phyloP scores from a whole-genome alignment of 139 green algal genomes.

The Zygnema cylindricum region DNA sequence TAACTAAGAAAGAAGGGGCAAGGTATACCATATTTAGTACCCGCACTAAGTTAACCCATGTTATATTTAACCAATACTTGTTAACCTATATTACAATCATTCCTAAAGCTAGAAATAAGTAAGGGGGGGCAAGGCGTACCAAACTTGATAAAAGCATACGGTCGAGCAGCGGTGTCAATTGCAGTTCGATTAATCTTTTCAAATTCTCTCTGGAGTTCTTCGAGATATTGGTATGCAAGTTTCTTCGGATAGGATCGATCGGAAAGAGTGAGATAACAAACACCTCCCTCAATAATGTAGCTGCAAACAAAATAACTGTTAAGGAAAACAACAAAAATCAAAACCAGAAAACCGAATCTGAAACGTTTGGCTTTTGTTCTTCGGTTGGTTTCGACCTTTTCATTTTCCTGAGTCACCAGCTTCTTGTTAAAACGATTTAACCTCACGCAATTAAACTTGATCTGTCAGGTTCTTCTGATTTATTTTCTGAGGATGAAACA shows the following conservation, averaged over 20 bases:
- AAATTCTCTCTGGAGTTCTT: conserved; percentile 96
- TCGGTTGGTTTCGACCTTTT: too few species aligned
- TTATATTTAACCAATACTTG: too few species aligned
- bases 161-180: conserved; percentile 86
- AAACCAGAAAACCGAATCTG: background rate
- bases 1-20: too few species aligned
- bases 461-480: too few species aligned
- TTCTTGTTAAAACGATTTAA: too few species aligned
- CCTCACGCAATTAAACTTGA: too few species aligned
- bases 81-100: too few species aligned
- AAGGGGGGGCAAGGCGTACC: conserved; percentile 71
- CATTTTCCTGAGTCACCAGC: too few species aligned
- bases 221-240: conserved; percentile 97
- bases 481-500: too few species aligned
- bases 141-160: conserved; percentile 99
- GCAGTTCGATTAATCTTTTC: conserved; percentile 79
- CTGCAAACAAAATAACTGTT: conserved; percentile 25
- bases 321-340: conserved; percentile 8
- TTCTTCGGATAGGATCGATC: conserved; percentile 95
- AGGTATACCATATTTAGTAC: too few species aligned
- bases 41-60: too few species aligned
- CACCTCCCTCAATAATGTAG: conserved; percentile 86
- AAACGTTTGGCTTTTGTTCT: conserved; percentile 7
- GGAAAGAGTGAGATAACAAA: conserved; percentile 90
- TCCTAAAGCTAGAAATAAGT: too few species aligned